Evolutionary conservation across 257 asterid genomes (phyloP).

Genomic region (Solanum pinnatisectum): DNA sequence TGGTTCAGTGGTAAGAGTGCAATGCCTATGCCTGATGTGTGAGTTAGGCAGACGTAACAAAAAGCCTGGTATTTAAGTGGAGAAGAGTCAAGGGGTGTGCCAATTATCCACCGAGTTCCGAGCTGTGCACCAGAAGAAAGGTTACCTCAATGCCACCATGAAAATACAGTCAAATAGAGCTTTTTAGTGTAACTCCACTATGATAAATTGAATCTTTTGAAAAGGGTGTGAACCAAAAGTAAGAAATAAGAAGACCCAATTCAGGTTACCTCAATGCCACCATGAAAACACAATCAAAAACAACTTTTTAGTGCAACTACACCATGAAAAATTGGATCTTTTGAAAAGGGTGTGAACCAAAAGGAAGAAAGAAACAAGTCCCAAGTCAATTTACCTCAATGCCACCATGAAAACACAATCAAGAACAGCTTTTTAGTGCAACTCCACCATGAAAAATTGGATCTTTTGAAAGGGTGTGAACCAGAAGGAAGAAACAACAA

Average conservation of each 20-base stretch:
- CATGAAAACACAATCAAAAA: slow-evolving; percentile 2
- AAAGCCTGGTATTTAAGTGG: neutral
- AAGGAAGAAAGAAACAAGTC: neutral
- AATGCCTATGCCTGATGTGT: neutral
- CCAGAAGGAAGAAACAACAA: neutral
- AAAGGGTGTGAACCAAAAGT: slow-evolving; percentile 2
- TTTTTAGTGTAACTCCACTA: slow-evolving; percentile 2
- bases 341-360: slow-evolving; percentile 2
- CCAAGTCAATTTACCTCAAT: neutral
- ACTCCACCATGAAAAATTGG: neutral
- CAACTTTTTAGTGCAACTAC: slow-evolving; percentile 8
- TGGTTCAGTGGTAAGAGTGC: neutral
- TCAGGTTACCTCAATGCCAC: slow-evolving; percentile 10
- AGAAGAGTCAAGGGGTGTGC: neutral
- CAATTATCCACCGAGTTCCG: neutral
- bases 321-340: slow-evolving; percentile 2
- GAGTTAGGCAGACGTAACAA: neutral
- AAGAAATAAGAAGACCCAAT: neutral
- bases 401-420: slow-evolving; percentile 12
- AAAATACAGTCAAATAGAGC: slow-evolving; percentile 2
- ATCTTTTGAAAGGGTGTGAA: slow-evolving; percentile 11
- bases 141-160: slow-evolving; percentile 8
- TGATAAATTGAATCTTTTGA: slow-evolving; percentile 8
- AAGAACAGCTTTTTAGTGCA: slow-evolving; percentile 6
- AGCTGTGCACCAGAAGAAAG: neutral